A percentile compares a stretch with the other conserved stretches of the same genome.
Conservation (phyloP, 2,329 filamentous ascomycete species). For the Phoma sp. region DNA sequence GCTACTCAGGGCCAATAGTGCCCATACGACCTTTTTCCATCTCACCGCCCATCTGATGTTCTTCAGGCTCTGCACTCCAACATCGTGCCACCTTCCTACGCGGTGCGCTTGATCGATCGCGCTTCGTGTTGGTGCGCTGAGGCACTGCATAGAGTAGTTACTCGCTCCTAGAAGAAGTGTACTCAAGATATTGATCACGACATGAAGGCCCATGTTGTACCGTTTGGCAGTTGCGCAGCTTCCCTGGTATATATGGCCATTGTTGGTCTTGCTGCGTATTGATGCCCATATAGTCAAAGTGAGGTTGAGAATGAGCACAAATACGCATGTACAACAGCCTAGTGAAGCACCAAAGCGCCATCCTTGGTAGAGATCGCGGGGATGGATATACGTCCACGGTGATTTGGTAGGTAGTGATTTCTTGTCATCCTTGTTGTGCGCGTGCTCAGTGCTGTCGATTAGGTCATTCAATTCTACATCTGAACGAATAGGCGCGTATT, state of each 20-base stretch:
- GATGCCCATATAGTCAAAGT: not conserved
- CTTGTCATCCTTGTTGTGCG: too few relatives aligned
- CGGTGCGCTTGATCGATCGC: slow-evolving; percentile 59
- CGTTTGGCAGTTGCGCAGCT: not conserved
- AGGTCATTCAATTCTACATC: too few relatives aligned
- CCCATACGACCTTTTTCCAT: not conserved
- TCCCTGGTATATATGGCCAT: not conserved
- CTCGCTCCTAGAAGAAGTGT: slow-evolving; percentile 56
- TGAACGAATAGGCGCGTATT: too few relatives aligned
- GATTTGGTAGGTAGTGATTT: too few relatives aligned
- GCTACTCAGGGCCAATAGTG: not conserved
- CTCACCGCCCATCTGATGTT: slow-evolving; percentile 35
- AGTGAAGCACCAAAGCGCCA: not conserved
- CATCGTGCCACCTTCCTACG: slow-evolving; percentile 45
- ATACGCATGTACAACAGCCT: not conserved
- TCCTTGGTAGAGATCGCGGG: not conserved
- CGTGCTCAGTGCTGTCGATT: too few relatives aligned
- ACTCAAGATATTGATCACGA: slow-evolving; percentile 57
- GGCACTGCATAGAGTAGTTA: slow-evolving; percentile 61
- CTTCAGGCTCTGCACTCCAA: slow-evolving; percentile 52
- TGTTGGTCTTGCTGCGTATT: not conserved
- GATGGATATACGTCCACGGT: too few relatives aligned
- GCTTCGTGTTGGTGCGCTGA: slow-evolving; percentile 57
- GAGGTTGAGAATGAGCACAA: not conserved
- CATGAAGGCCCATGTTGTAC: slow-evolving; percentile 44